Percentiles rank a stretch among this genome's conserved stretches.
Conservation (phyloP, 1,284 basidiomycete genomes). For the Golubevia sp. region DNA sequence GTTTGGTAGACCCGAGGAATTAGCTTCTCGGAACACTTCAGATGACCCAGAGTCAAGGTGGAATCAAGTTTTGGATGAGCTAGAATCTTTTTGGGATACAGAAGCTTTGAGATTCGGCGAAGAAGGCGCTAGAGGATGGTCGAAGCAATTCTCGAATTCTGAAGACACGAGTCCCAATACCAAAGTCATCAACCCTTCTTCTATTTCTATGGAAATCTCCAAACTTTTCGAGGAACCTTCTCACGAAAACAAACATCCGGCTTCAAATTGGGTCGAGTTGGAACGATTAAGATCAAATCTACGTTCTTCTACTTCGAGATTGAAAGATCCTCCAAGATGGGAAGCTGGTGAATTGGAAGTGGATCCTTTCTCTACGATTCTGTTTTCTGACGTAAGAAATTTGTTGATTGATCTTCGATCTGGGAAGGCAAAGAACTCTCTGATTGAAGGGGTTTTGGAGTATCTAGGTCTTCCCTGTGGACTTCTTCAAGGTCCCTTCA, state of each 20-base stretch:
- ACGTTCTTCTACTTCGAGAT: not conserved
- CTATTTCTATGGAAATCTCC: too few relatives aligned
- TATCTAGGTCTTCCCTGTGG: too few relatives aligned
- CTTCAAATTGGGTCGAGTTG: not conserved
- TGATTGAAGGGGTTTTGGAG: not conserved
- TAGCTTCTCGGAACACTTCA: too few relatives aligned
- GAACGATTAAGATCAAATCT: not conserved
- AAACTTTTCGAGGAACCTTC: too few relatives aligned
- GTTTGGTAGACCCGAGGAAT: too few relatives aligned
- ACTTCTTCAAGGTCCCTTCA: not conserved
- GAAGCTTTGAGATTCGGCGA: constrained; percentile 65
- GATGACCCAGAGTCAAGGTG: too few relatives aligned
- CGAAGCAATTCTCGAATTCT: too few relatives aligned
- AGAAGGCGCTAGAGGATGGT: constrained; percentile 63
- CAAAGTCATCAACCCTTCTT: too few relatives aligned
- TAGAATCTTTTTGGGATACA: constrained; percentile 66
- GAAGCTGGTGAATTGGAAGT: not conserved
- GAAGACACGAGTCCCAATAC: too few relatives aligned
- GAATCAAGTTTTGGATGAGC: constrained; percentile 47
- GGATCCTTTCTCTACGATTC: not conserved
- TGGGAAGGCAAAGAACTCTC: not conserved
- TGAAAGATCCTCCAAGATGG: not conserved
- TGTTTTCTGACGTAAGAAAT: not conserved
- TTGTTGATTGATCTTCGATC: not conserved
- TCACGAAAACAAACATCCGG: too few relatives aligned